These are phyloP conservation scores for Camelina sativa DNA, from an alignment of 345 rosid genomes.

Conservation along the genomic window DNA sequence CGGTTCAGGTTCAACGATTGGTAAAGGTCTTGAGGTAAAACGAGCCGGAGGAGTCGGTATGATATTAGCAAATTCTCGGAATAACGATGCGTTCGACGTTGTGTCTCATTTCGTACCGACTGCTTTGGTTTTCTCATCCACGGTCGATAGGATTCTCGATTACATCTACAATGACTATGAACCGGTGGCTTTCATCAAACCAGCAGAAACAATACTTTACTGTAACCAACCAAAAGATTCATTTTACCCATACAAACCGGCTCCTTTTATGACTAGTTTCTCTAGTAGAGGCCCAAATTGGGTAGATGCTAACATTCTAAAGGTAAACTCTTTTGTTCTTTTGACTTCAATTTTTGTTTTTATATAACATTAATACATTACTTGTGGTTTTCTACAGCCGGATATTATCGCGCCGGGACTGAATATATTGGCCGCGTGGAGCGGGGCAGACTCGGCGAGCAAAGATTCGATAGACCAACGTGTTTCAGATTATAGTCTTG, in stretches of 20 bases:
- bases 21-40: constrained; percentile 66
- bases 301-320: constrained; percentile 61
- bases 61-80: constrained; percentile 53
- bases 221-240: constrained; percentile 24
- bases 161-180: constrained; percentile 57
- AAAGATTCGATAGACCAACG: constrained; percentile 49
- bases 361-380: not conserved
- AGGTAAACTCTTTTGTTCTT: constrained; percentile 48
- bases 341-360: too few relatives aligned
- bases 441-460: constrained; percentile 48
- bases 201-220: constrained; percentile 48
- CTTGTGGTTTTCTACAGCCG: constrained; percentile 48
- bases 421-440: constrained; percentile 78
- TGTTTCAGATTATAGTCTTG: constrained; percentile 45
- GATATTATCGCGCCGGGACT: constrained; percentile 78
- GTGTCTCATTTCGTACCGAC: constrained; percentile 72
- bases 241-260: constrained; percentile 44
- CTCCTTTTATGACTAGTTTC: constrained; percentile 68
- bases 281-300: constrained; percentile 63
- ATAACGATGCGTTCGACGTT: constrained; percentile 31
- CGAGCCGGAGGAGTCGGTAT: constrained; percentile 75
- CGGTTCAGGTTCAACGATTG: constrained; percentile 52
- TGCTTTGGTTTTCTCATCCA: constrained; percentile 42
- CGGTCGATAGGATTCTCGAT: constrained; percentile 44
- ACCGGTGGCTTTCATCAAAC: constrained; percentile 53